Conservation (phyloP, 1,139 yeast species). For the Magnusiomyces suaveolens region DNA sequence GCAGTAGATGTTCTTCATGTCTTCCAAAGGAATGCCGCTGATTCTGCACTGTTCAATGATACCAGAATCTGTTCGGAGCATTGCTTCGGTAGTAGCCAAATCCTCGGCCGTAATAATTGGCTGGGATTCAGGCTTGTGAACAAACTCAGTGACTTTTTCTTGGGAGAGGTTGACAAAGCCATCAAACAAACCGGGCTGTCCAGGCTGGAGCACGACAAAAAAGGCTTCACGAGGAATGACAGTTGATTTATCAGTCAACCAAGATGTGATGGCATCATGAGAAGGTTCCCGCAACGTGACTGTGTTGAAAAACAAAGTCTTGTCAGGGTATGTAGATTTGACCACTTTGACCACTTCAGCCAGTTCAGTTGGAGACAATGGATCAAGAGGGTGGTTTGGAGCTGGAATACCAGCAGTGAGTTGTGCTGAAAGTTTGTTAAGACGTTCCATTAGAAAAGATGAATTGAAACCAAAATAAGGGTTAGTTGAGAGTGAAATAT, state of each 20-base stretch:
- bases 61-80: conserved; percentile 55
- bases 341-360: conserved; percentile 38
- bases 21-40: conserved; percentile 54
- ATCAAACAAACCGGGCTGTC: conserved; percentile 54
- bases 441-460: conserved; percentile 46
- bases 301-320: conserved; percentile 49
- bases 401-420: conserved; percentile 41
- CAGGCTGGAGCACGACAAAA: conserved; percentile 51
- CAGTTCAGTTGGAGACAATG: conserved; percentile 51
- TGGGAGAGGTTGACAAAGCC: conserved; percentile 54
- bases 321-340: conserved; percentile 38
- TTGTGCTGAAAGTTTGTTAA: conserved; percentile 35
- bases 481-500: too few relatives aligned
- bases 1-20: conserved; percentile 66
- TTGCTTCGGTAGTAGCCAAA: conserved; percentile 51
- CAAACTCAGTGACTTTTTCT: conserved; percentile 40
- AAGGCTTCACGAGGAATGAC: conserved; percentile 63
- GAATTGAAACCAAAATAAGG: too few relatives aligned
- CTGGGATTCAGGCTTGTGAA: conserved; percentile 50
- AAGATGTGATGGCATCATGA: conserved; percentile 49
- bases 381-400: conserved; percentile 59
- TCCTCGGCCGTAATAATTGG: conserved; percentile 69
- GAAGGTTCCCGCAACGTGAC: conserved; percentile 63
- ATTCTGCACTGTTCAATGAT: conserved; percentile 66
- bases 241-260: conserved; percentile 44